phyloP scores from a whole-genome alignment of 2,329 filamentous ascomycete species.

The Thielaviopsis cerberus region DNA sequence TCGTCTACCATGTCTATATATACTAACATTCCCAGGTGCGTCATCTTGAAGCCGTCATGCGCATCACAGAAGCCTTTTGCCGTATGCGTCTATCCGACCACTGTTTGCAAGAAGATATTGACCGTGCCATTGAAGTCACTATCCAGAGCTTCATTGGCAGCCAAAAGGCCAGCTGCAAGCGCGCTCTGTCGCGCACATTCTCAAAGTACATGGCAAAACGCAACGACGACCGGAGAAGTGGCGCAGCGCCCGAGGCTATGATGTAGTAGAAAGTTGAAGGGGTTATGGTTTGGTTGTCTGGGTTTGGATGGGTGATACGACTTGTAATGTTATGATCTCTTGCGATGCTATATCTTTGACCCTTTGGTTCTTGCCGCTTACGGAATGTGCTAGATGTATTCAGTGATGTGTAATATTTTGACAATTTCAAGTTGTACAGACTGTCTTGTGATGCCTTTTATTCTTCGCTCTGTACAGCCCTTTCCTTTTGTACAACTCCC shows the following conservation, averaged over 20 bases:
- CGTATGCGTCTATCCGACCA: conserved; percentile 98
- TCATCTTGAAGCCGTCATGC: conserved; percentile 93
- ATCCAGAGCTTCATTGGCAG: conserved; percentile 91
- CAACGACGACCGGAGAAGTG: conserved; percentile 16
- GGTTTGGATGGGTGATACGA: background rate
- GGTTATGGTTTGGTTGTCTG: background rate
- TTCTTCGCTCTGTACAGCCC: background rate
- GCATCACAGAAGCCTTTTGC: conserved; percentile 83
- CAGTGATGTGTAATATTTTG: background rate
- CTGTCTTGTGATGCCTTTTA: background rate
- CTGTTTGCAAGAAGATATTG: conserved; percentile 75
- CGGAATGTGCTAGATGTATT: too few relatives aligned
- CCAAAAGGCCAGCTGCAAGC: conserved; percentile 96
- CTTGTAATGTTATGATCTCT: background rate
- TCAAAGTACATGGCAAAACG: conserved; percentile 67
- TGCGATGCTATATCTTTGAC: background rate
- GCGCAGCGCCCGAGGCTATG: conserved; percentile 1
- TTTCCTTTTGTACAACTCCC: background rate
- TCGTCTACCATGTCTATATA: conserved; percentile 12
- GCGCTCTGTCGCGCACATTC: conserved; percentile 81
- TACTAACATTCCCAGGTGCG: conserved; percentile 46
- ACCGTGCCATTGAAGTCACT: conserved; percentile 89
- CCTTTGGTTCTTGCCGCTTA: background rate
- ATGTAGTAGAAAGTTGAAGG: background rate
- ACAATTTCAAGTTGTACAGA: background rate